Conservation (phyloP, 164 flowering plant species). For the Stephania cephalantha region DNA sequence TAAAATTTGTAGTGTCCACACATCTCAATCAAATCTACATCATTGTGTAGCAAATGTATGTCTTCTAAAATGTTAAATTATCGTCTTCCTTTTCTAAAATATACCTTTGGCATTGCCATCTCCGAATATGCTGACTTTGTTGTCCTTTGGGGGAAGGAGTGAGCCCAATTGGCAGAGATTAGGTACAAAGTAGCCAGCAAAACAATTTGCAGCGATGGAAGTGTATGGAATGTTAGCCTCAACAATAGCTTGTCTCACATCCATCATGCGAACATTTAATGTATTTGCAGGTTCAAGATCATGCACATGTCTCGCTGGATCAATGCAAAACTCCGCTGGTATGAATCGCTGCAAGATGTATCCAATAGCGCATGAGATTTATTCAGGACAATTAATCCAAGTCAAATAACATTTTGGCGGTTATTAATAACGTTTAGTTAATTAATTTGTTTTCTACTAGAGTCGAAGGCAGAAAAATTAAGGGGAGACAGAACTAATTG, state of each 20-base stretch:
- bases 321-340: slow-evolving; percentile 35
- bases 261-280: slow-evolving; percentile 11
- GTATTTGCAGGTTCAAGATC: slow-evolving; percentile 16
- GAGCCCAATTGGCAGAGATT: slow-evolving; percentile 19
- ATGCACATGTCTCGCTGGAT: slow-evolving; percentile 27
- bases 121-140: slow-evolving; percentile 21
- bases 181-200: slow-evolving; percentile 14
- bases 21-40: too few species aligned
- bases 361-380: too few species aligned
- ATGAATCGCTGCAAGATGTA: slow-evolving; percentile 12
- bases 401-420: too few species aligned
- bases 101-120: slow-evolving; percentile 13
- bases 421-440: too few species aligned
- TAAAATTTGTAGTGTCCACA: too few species aligned
- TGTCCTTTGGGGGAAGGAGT: slow-evolving; percentile 26
- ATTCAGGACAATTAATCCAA: too few species aligned
- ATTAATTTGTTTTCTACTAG: too few species aligned
- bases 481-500: too few species aligned
- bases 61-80: too few species aligned
- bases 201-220: slow-evolving; percentile 18
- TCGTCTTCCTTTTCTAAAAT: too few species aligned
- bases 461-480: too few species aligned
- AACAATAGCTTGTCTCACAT: slow-evolving; percentile 20
- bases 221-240: slow-evolving; percentile 20
- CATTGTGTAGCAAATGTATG: too few species aligned